These are phyloP conservation scores for Aphanomyces astaci DNA, from an alignment of 352 stramenopile species.

Conservation along the genomic window DNA sequence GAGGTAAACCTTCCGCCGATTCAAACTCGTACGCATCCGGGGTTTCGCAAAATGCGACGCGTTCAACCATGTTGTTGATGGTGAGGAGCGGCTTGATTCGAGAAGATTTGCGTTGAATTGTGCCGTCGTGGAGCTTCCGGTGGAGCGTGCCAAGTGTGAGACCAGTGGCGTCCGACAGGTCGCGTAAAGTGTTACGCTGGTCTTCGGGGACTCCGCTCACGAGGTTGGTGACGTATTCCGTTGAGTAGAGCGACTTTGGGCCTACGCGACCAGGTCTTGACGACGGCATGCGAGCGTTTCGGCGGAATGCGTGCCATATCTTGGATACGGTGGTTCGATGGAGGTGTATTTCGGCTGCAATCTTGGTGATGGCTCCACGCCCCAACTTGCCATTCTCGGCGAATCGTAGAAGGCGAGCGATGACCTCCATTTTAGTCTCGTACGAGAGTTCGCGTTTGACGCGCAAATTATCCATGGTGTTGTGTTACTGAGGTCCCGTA, in stretches of 20 bases:
- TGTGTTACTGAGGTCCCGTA: neutral
- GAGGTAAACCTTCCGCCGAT: slow-evolving; percentile 21
- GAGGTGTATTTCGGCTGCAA: neutral
- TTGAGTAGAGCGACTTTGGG: neutral
- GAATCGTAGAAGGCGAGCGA: neutral
- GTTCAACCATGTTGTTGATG: neutral
- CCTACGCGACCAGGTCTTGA: neutral
- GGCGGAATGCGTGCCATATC: neutral
- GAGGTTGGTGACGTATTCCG: neutral
- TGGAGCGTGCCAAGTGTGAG: neutral
- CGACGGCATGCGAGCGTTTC: neutral
- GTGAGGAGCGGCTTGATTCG: neutral
- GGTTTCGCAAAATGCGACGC: neutral
- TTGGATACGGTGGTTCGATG: neutral
- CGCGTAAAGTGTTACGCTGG: neutral
- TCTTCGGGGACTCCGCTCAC: neutral
- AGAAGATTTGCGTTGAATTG: neutral
- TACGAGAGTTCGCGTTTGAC: neutral
- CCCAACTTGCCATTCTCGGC: neutral
- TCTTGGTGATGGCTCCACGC: neutral
- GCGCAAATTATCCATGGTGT: neutral
- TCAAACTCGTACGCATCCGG: neutral
- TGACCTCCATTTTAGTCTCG: neutral
- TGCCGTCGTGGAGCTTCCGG: neutral
- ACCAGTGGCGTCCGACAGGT: neutral